A percentile compares a stretch with the other conserved stretches of the same genome.
phyloP scores from a whole-genome alignment of 352 stramenopile species.

The Pythium myriotylum region DNA sequence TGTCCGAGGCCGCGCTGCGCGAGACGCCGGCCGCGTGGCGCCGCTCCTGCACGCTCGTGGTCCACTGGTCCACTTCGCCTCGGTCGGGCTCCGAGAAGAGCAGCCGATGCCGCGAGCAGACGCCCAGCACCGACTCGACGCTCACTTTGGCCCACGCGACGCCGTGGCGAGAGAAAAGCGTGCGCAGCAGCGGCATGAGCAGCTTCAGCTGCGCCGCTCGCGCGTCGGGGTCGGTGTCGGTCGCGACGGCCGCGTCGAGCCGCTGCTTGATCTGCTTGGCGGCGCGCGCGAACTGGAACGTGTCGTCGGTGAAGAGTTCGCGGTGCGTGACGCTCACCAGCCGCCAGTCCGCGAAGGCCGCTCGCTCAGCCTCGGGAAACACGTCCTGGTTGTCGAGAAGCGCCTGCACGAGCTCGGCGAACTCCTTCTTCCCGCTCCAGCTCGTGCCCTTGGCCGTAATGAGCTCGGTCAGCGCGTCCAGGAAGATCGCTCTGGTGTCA shows the following conservation, averaged over 20 bases:
- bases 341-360: slow-evolving; percentile 47
- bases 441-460: slow-evolving; percentile 39
- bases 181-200: slow-evolving; percentile 68
- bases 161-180: slow-evolving; percentile 52
- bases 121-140: slow-evolving; percentile 55
- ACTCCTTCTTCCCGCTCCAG: slow-evolving; percentile 60
- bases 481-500: slow-evolving; percentile 46
- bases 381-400: slow-evolving; percentile 42
- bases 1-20: slow-evolving; percentile 49
- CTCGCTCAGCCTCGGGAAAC: slow-evolving; percentile 17
- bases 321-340: slow-evolving; percentile 60
- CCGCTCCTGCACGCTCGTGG: slow-evolving; percentile 53
- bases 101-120: slow-evolving; percentile 58
- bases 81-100: slow-evolving; percentile 52
- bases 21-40: slow-evolving; percentile 39
- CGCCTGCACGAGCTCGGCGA: slow-evolving; percentile 47
- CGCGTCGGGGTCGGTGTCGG: slow-evolving; percentile 11
- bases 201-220: slow-evolving; percentile 23
- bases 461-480: slow-evolving; percentile 47
- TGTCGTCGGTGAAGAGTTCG: slow-evolving; percentile 81
- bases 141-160: slow-evolving; percentile 61
- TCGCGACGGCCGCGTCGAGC: slow-evolving; percentile 37
- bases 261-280: slow-evolving; percentile 61
- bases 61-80: slow-evolving; percentile 68
- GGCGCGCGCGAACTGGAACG: slow-evolving; percentile 77